Conservation (phyloP, 352 stramenopile genomes). For the Phytophthora ohioensis region DNA sequence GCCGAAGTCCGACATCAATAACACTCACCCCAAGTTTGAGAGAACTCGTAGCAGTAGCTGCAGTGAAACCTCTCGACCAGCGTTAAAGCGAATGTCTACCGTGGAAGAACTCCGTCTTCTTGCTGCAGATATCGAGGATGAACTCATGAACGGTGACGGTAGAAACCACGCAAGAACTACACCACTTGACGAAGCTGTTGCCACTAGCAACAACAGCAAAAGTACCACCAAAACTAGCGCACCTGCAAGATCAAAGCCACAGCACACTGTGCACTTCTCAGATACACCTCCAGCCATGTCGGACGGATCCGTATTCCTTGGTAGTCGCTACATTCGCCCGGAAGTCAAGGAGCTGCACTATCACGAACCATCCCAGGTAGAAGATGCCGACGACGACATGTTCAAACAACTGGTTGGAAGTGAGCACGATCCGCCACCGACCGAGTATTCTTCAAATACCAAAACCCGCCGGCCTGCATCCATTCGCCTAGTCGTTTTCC, state of each 20-base stretch:
- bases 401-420: constrained; percentile 29
- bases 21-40: constrained; percentile 10
- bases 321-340: constrained; percentile 62
- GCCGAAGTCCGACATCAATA: not conserved
- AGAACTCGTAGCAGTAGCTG: constrained; percentile 10
- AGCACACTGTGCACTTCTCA: constrained; percentile 40
- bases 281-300: constrained; percentile 35
- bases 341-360: constrained; percentile 36
- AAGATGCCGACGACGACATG: constrained; percentile 37
- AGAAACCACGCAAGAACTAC: constrained; percentile 8
- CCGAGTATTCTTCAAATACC: not conserved
- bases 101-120: constrained; percentile 34
- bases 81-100: constrained; percentile 28
- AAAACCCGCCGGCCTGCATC: constrained; percentile 5
- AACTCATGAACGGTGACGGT: constrained; percentile 20
- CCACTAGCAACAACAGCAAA: not conserved
- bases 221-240: not conserved
- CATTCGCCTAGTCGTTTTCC: constrained; percentile 36
- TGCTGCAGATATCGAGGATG: constrained; percentile 37
- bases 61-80: not conserved
- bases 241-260: not conserved
- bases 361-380: constrained; percentile 26
- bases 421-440: constrained; percentile 6
- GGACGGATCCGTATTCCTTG: constrained; percentile 47
- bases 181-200: not conserved